Evolutionary conservation across 2,329 filamentous ascomycete genomes (phyloP).

Genomic region (Aspergillus japonicus): DNA sequence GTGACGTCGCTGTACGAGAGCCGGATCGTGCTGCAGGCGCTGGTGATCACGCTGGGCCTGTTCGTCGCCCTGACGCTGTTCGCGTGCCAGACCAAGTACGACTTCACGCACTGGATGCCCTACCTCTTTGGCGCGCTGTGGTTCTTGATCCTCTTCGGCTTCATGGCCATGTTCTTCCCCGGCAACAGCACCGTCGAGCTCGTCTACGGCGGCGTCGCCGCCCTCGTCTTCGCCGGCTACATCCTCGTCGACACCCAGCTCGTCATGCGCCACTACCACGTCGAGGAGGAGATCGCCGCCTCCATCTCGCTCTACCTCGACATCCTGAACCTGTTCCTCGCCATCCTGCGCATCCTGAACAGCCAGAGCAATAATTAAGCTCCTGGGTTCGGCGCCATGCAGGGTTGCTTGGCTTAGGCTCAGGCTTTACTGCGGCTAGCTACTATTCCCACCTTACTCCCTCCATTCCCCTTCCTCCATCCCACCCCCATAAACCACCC

Average conservation of each 20-base stretch:
- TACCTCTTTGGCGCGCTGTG: constrained; percentile 90
- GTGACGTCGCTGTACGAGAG: constrained; percentile 88
- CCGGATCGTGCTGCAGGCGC: constrained; percentile 81
- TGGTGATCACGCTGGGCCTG: constrained; percentile 74
- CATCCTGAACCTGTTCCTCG: constrained; percentile 94
- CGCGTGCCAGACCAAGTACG: constrained; percentile 96
- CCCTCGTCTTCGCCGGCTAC: constrained; percentile 89
- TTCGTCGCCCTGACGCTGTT: constrained; percentile 70
- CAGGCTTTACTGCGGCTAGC: too few species aligned
- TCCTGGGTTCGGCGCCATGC: too few species aligned
- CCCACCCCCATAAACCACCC: too few species aligned
- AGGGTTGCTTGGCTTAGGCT: too few species aligned
- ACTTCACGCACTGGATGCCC: constrained; percentile 96
- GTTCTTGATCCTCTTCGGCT: constrained; percentile 87
- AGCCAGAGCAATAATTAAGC: constrained; percentile 86
- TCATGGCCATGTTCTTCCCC: constrained; percentile 89
- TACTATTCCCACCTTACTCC: too few species aligned
- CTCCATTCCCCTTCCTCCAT: too few species aligned
- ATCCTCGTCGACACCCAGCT: constrained; percentile 96
- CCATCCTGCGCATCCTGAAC: constrained; percentile 93
- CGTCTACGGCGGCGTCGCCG: constrained; percentile 74
- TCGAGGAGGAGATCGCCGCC: constrained; percentile 96
- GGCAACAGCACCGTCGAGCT: constrained; percentile 79
- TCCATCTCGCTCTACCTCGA: constrained; percentile 94
- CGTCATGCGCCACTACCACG: constrained; percentile 91